These are phyloP conservation scores for Claviceps pazoutovae DNA, from an alignment of 2,329 filamentous ascomycete species.

Conservation along the genomic window DNA sequence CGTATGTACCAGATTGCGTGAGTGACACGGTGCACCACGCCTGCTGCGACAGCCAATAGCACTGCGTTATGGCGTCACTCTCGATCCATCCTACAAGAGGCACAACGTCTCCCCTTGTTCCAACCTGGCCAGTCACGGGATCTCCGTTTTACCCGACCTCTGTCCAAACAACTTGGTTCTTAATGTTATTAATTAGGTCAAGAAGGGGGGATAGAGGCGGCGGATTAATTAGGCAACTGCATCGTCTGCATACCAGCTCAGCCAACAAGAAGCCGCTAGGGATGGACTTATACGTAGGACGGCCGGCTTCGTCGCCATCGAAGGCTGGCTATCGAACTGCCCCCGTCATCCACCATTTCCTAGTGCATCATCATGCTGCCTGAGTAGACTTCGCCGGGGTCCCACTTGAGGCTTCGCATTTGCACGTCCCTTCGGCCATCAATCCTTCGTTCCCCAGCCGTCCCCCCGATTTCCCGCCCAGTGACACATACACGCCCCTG, in stretches of 20 bases:
- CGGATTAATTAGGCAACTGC: neutral
- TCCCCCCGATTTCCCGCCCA: constrained; percentile 8
- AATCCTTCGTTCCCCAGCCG: neutral
- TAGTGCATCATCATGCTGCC: neutral
- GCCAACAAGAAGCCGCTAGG: neutral
- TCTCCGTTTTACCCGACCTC: too few species aligned
- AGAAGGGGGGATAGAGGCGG: neutral
- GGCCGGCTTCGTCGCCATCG: constrained; percentile 4
- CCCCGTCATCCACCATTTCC: neutral
- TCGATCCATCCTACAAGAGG: neutral
- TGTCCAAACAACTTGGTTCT: too few species aligned
- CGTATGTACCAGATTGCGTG: too few species aligned
- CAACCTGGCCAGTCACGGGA: too few species aligned
- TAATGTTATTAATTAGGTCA: too few species aligned
- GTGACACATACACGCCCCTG: constrained; percentile 13
- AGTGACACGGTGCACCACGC: too few species aligned
- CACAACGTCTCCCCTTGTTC: too few species aligned
- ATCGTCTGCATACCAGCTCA: neutral
- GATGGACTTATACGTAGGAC: neutral
- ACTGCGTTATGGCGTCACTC: neutral
- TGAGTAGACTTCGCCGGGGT: neutral
- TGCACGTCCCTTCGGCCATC: neutral
- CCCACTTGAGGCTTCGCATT: neutral
- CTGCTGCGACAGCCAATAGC: too few species aligned
- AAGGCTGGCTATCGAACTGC: constrained; percentile 1